A percentile compares a stretch with the other conserved stretches of the same genome.
phyloP scores from a whole-genome alignment of 805 yeast species.

The Yueomyces sp. region DNA sequence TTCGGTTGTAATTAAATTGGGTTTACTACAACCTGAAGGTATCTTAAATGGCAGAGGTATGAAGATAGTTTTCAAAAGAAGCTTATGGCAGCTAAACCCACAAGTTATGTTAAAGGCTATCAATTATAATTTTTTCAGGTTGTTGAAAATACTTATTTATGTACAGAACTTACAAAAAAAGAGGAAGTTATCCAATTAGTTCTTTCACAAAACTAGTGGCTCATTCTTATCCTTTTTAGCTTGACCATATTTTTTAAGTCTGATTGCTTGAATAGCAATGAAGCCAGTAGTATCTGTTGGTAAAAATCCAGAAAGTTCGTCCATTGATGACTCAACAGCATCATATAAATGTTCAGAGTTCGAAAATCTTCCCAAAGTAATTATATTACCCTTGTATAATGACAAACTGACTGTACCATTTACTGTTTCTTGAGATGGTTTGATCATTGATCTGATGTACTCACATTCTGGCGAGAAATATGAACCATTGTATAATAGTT shows the following conservation, averaged over 20 bases:
- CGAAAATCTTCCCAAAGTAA: slow-evolving; percentile 85
- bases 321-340: slow-evolving; percentile 98
- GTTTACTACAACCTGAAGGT: too few species aligned
- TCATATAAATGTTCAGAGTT: slow-evolving; percentile 94
- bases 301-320: slow-evolving; percentile 93
- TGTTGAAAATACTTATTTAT: too few species aligned
- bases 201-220: slow-evolving; percentile 23
- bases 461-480: slow-evolving; percentile 98
- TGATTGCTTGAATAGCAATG: slow-evolving; percentile 95
- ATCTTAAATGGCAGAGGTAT: too few species aligned
- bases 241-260: slow-evolving; percentile 97
- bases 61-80: too few species aligned
- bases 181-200: too few species aligned
- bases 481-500: slow-evolving; percentile 89
- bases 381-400: slow-evolving; percentile 80
- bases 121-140: too few species aligned
- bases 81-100: too few species aligned
- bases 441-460: slow-evolving; percentile 84
- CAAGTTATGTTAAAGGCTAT: too few species aligned
- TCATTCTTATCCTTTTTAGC: slow-evolving; percentile 74
- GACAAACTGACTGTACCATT: slow-evolving; percentile 93
- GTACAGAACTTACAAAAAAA: too few species aligned
- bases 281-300: slow-evolving; percentile 96
- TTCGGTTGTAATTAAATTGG: too few species aligned
- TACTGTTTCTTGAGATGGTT: slow-evolving; percentile 88